Evolutionary conservation across 2,329 filamentous ascomycete species (phyloP).

Genomic region (Dactylellina cionopaga): DNA sequence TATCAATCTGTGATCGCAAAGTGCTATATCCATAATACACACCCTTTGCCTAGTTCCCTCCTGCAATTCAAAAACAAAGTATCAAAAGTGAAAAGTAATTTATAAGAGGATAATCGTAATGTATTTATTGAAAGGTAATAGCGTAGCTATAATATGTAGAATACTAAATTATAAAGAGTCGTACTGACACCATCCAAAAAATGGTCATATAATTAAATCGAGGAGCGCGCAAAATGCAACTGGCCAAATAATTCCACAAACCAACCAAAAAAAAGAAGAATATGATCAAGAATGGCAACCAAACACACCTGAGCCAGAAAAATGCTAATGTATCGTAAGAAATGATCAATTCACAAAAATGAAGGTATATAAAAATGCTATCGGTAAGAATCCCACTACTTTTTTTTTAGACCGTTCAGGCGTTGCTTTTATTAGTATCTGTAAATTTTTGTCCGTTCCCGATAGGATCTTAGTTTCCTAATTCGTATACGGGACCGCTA

Average conservation of each 20-base stretch:
- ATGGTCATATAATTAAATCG: not conserved
- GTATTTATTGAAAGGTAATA: too few relatives aligned
- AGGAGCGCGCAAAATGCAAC: slow-evolving; percentile 9
- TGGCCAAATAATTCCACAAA: not conserved
- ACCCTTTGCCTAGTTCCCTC: too few relatives aligned
- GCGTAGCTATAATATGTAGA: not conserved
- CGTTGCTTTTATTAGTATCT: not conserved
- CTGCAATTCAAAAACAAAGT: too few relatives aligned
- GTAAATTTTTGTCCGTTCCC: not conserved
- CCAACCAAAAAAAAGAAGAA: not conserved
- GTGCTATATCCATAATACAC: too few relatives aligned
- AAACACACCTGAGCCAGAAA: too few relatives aligned
- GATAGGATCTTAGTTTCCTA: slow-evolving; percentile 21
- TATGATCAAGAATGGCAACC: not conserved
- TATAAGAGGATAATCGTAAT: too few relatives aligned
- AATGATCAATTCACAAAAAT: too few relatives aligned
- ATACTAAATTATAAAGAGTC: slow-evolving; percentile 22
- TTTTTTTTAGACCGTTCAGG: not conserved
- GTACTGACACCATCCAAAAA: slow-evolving; percentile 12
- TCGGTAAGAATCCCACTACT: not conserved
- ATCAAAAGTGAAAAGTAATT: too few relatives aligned
- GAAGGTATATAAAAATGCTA: too few relatives aligned
- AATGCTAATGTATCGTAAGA: too few relatives aligned
- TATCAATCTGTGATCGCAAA: too few relatives aligned
- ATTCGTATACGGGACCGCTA: slow-evolving; percentile 43